Evolutionary conservation across 805 yeast species (phyloP), one percentile per base, ranked within the genome.

Genomic region (Saturnispora ahearnii): DNA sequence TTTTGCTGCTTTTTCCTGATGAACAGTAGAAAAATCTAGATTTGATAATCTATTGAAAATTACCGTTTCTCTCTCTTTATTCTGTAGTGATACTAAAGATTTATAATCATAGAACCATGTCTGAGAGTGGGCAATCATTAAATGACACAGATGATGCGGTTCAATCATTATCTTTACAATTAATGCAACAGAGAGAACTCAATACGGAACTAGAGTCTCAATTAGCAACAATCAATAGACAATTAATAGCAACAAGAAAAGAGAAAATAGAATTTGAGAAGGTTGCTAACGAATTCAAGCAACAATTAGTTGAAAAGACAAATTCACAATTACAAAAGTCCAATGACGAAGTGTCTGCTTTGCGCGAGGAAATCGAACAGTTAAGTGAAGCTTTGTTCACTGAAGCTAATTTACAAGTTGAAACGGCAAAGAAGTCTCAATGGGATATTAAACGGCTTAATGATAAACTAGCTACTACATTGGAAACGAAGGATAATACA

Each of bases 321-420:
- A 47, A 41, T 11, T 7, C 15, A 3, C 50, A 47, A 42, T 33
- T 47, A 30, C 13, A 37, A 11, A 47, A 33, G 29, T 47, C 50
- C 5, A 33, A 18, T 10, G 68, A 66, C 10, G 86, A 83, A 56
- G 82, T 77, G 15, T 70, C 75, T 43, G 73, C 75, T 51, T 66
- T 87, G 46, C 78, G 82, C 53, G 77, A 73, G 31, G 96, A 87
- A 61, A 84, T 87, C 34, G 93, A 86, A 60, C 95, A 87, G 37
- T 66, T 87, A 44, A 78, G 89, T 1, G 87, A 82, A 1, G 79
- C 89, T 1, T 67, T 87, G 31, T 87, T 87, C 61, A 84, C 79
- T 54, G 93, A 88, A 61, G 96, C 96, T 12, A 87, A 87, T 61
- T 74, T 76, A 45, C 86, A 87, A 87, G 96, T 87, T 6, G 79